phyloP scores from a whole-genome alignment of 2,329 filamentous ascomycete species.

The Chrysosporium keratinophilum region DNA sequence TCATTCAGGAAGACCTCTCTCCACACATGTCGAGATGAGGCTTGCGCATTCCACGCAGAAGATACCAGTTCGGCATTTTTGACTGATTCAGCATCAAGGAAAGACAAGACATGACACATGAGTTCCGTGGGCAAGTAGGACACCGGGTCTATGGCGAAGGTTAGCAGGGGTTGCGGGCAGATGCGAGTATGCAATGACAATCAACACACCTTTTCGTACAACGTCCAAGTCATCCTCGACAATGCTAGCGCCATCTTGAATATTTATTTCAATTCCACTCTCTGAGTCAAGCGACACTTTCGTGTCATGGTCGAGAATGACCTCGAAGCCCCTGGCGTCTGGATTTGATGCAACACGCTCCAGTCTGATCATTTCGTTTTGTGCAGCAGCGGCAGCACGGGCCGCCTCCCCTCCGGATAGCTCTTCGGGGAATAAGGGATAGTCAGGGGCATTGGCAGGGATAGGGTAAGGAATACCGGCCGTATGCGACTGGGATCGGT shows the following conservation, averaged over 20 bases:
- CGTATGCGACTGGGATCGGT: slow-evolving; percentile 25
- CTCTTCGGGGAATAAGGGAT: slow-evolving; percentile 33
- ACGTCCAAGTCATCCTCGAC: slow-evolving; percentile 27
- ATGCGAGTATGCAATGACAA: background rate
- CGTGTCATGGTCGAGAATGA: slow-evolving; percentile 17
- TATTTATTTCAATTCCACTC: slow-evolving; percentile 41
- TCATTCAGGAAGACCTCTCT: slow-evolving; percentile 49
- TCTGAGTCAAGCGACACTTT: slow-evolving; percentile 35
- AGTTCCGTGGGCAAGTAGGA: slow-evolving; percentile 49
- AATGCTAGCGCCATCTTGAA: slow-evolving; percentile 30
- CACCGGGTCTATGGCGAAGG: slow-evolving; percentile 41
- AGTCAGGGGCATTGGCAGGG: slow-evolving; percentile 30
- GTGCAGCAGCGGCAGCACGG: slow-evolving; percentile 41
- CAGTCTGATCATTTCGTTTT: slow-evolving; percentile 35
- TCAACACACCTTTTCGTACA: slow-evolving; percentile 28
- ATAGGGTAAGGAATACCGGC: slow-evolving; percentile 23
- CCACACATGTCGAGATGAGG: slow-evolving; percentile 51
- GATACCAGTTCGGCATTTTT: slow-evolving; percentile 47
- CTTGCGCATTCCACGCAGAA: slow-evolving; percentile 46
- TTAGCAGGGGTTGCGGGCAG: slow-evolving; percentile 12
- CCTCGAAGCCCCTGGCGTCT: slow-evolving; percentile 23
- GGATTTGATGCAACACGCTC: slow-evolving; percentile 21
- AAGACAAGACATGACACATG: slow-evolving; percentile 48
- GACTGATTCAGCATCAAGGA: slow-evolving; percentile 49
- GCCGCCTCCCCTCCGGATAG: slow-evolving; percentile 37